Conservation (phyloP, 805 yeast genomes). For the Zygosaccharomyces bisporus region DNA sequence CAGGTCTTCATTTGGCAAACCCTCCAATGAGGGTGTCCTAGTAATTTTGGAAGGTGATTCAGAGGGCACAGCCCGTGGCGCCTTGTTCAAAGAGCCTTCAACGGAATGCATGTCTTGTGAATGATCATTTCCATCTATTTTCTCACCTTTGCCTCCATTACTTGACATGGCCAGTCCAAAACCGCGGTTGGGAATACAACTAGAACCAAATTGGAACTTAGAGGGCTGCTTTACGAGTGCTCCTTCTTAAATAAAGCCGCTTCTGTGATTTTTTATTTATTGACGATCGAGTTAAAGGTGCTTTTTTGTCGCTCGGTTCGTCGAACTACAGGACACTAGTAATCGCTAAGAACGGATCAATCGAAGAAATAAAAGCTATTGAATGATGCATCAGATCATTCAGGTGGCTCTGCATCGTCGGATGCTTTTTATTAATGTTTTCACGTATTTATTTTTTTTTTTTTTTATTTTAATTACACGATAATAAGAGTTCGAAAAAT, state of each 20-base stretch:
- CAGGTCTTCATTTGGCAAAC: constrained; percentile 37
- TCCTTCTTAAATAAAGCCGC: background rate
- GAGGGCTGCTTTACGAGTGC: background rate
- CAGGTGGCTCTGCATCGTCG: background rate
- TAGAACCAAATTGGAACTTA: background rate
- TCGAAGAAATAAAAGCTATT: background rate
- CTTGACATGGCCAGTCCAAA: constrained; percentile 9
- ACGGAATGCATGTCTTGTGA: background rate
- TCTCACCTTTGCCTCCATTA: constrained; percentile 7
- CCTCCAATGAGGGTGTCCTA: constrained; percentile 19
- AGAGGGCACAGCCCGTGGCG: constrained; percentile 6
- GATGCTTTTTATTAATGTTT: background rate
- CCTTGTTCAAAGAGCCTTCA: constrained; percentile 4
- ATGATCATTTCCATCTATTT: background rate
- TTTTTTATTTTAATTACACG: background rate
- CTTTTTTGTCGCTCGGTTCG: background rate
- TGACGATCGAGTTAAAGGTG: background rate
- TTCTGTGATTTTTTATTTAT: background rate
- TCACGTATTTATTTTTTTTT: background rate
- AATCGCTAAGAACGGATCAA: background rate
- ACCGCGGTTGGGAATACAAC: background rate
- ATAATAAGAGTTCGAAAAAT: background rate
- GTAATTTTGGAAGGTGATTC: constrained; percentile 11
- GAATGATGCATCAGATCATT: background rate
- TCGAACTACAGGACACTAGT: constrained; percentile 1